Conservation (phyloP, 495 filamentous ascomycete genomes). For the Trichoderma asperelloides region DNA sequence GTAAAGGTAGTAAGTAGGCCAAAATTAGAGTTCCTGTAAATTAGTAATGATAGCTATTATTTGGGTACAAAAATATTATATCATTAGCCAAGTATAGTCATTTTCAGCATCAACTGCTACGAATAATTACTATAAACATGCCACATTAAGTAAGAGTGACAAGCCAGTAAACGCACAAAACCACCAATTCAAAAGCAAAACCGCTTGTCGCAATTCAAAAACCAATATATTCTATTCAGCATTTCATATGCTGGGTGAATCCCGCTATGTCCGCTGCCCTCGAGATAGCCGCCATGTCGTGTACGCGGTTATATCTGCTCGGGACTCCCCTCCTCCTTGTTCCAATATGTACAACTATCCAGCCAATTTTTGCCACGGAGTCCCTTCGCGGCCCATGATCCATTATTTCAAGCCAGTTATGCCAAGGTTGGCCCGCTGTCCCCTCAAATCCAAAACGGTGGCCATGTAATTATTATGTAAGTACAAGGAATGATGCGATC, state of each 20-base stretch:
- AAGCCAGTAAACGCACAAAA: no score
- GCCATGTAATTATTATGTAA: not conserved
- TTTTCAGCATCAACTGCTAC: no score
- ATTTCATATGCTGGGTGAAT: not conserved
- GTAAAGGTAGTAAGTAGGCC: no score
- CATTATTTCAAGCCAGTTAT: not conserved
- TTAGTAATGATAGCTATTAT: no score
- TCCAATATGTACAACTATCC: conserved; percentile 7
- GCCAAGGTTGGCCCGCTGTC: not conserved
- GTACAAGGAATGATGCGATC: not conserved
- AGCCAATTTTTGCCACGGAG: not conserved
- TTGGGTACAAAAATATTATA: no score
- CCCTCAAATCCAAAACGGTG: not conserved
- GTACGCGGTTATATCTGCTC: not conserved
- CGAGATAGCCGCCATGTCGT: not conserved
- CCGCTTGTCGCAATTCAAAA: not conserved
- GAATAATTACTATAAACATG: no score
- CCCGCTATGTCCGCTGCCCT: not conserved
- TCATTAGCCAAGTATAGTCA: no score
- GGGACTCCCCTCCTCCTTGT: not conserved
- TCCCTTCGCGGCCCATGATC: not conserved
- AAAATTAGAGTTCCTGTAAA: no score
- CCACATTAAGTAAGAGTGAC: no score
- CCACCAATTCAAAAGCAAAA: no score
- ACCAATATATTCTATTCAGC: conserved; percentile 3